Evolutionary conservation across 495 filamentous ascomycete species (phyloP), one percentile per base, ranked within the genome.

Genomic region (Pseudoneurospora amorphoporcata): DNA sequence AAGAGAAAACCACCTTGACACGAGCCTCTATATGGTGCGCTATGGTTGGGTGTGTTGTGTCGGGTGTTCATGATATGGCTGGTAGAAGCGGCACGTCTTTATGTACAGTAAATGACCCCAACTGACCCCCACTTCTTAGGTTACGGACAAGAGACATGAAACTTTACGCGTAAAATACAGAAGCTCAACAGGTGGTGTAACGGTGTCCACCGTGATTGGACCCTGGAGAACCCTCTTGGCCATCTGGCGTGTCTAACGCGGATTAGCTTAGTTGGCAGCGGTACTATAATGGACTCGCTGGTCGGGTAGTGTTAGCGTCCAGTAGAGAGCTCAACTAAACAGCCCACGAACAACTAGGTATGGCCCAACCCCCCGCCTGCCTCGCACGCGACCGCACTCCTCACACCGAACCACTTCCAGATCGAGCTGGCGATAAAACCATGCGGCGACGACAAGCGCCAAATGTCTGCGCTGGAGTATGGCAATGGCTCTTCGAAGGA

Each of bases 401-500:
- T 32, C 12, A 58, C 23, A 61, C 53, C 23, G 23, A 61, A 61
- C 53, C 53, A 61, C 53, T 61, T 32, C 53, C 53, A 61, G 23
- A 61, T 61, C 53, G 53, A 61, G 12, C 23, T 61, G 19, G 23
- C 53, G 53, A 61, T 61, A 61, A 78, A 83, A 82, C 74, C 79
- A 85, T 84, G 82, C 80, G 75, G 80, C 80, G 75, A 77, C 77
- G 71, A 78, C 70, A 53, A 73, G 81, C 73, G 73, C 77, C 61
- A 45, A 75, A 71, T 72, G 71, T 65, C 73, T 43, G 79, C 77
- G 61, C 68, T 61, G 23, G 23, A 61, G 53, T 61, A 58, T 74
- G 83, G 90, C 81, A 85, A 97, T 95, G 92, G 88, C 87, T 87
- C 88, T 95, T 85, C 88, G 86, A 81, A 87, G 87, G 83, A 89